A percentile compares a stretch with the other conserved stretches of the same genome.
These are phyloP conservation scores for Nematodospora valgi DNA, from an alignment of 805 yeast genomes.

Conservation along the genomic window DNA sequence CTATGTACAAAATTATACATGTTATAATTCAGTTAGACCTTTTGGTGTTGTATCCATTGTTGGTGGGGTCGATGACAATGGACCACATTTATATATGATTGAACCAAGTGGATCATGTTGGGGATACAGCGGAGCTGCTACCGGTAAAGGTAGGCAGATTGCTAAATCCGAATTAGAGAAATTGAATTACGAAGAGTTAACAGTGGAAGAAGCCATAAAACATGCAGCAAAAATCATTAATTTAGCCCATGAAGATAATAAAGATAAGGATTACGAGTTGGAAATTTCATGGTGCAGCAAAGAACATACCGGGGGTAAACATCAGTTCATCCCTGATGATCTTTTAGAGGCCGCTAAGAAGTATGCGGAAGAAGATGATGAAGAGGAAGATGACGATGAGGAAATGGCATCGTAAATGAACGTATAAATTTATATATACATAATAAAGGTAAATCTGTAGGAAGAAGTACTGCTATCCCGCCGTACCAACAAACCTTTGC, in stretches of 20 bases:
- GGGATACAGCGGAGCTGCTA: slow-evolving; percentile 97
- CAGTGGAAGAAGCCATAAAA: slow-evolving; percentile 80
- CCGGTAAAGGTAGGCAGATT: slow-evolving; percentile 98
- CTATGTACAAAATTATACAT: slow-evolving; percentile 91
- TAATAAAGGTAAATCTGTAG: too few species aligned
- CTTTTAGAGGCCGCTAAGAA: slow-evolving; percentile 78
- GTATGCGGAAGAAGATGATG: slow-evolving; percentile 78
- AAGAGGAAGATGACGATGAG: slow-evolving; percentile 67
- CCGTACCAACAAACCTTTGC: not conserved
- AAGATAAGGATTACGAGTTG: slow-evolving; percentile 94
- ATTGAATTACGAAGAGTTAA: slow-evolving; percentile 65
- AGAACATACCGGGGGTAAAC: slow-evolving; percentile 75
- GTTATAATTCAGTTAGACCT: slow-evolving; percentile 96
- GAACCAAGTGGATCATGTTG: slow-evolving; percentile 97
- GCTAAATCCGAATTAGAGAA: slow-evolving; percentile 97
- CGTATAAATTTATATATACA: too few species aligned
- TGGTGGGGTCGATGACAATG: slow-evolving; percentile 90
- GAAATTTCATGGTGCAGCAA: slow-evolving; percentile 87
- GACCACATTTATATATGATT: slow-evolving; percentile 91
- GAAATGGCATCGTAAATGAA: slow-evolving; percentile 12
- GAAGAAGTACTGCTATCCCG: too few species aligned
- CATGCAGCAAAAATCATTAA: slow-evolving; percentile 93
- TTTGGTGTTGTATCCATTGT: slow-evolving; percentile 91
- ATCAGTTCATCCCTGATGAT: slow-evolving; percentile 76
- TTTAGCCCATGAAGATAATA: slow-evolving; percentile 94